Percentiles rank a stretch among this genome's conserved stretches.
Conservation (phyloP, 2,329 filamentous ascomycete genomes). For the Hypomyces perniciosus region DNA sequence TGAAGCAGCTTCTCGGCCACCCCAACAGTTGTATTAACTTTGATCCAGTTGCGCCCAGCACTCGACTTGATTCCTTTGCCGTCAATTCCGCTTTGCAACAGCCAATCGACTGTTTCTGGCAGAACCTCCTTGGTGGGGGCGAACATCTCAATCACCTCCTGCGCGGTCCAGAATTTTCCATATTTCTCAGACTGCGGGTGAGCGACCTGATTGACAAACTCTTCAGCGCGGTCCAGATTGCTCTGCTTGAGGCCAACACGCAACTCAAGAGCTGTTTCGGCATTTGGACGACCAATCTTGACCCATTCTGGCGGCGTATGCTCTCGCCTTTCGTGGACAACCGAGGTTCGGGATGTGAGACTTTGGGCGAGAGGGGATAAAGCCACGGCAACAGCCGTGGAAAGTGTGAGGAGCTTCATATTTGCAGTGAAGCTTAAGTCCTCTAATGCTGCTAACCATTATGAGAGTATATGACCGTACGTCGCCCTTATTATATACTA, state of each 20-base stretch:
- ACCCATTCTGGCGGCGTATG: conserved; percentile 14
- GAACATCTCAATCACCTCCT: conserved; percentile 36
- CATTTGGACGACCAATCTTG: conserved; percentile 11
- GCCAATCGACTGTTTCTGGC: conserved; percentile 45
- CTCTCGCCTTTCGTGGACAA: conserved; percentile 16
- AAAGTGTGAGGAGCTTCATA: not conserved
- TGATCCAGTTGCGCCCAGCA: conserved; percentile 41
- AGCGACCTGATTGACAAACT: conserved; percentile 16
- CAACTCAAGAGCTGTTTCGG: conserved; percentile 13
- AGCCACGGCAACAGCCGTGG: not conserved
- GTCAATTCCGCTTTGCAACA: conserved; percentile 42
- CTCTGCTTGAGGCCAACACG: conserved; percentile 16
- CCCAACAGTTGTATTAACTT: conserved; percentile 45
- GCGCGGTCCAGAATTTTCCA: conserved; percentile 38
- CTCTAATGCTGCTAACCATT: too few species aligned
- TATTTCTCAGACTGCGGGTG: conserved; percentile 37
- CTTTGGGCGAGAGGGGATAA: not conserved
- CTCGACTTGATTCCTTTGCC: conserved; percentile 2
- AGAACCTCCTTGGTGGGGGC: conserved; percentile 36
- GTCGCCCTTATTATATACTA: too few species aligned
- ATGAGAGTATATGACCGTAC: not conserved
- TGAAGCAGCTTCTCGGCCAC: conserved; percentile 47
- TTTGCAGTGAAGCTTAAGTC: not conserved
- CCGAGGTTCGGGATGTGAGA: not conserved
- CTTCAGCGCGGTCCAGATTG: conserved; percentile 15